Conservation (phyloP, 441 rosid species). For the Breynia disticha region DNA sequence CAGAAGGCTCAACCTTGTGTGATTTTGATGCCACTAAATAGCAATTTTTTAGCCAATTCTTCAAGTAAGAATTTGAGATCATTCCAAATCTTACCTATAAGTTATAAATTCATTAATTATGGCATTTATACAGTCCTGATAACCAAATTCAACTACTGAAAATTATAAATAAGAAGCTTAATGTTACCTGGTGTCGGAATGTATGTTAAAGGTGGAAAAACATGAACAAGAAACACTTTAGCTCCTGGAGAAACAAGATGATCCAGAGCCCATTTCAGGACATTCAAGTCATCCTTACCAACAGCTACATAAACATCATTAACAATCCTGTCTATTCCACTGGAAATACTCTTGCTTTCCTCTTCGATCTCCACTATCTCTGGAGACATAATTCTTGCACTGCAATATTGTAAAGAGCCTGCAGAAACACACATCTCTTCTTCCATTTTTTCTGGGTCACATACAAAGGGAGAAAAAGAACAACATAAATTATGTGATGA, state of each 20-base stretch:
- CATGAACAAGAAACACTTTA: slow-evolving; percentile 48
- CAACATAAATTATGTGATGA: neutral
- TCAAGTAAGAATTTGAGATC: too few relatives aligned
- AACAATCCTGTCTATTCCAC: slow-evolving; percentile 18
- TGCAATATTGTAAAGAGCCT: slow-evolving; percentile 14
- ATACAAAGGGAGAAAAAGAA: too few relatives aligned
- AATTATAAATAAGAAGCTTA: neutral
- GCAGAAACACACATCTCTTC: slow-evolving; percentile 18
- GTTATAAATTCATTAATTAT: neutral
- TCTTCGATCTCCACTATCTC: slow-evolving; percentile 64
- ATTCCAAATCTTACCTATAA: too few relatives aligned
- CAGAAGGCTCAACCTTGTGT: too few relatives aligned
- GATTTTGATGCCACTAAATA: too few relatives aligned
- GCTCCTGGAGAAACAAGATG: slow-evolving; percentile 34
- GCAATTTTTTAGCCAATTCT: too few relatives aligned
- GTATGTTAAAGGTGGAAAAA: slow-evolving; percentile 46
- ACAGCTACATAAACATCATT: slow-evolving; percentile 55
- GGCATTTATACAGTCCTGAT: too few relatives aligned
- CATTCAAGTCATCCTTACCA: slow-evolving; percentile 49
- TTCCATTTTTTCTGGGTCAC: slow-evolving; percentile 21
- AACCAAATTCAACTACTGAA: neutral
- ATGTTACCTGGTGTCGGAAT: slow-evolving; percentile 45
- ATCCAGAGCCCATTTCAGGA: slow-evolving; percentile 54
- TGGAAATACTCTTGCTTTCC: slow-evolving; percentile 27
- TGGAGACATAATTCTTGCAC: slow-evolving; percentile 30